A percentile compares a stretch with the other conserved stretches of the same genome.
phyloP scores from a whole-genome alignment of 1,284 basidiomycete genomes.

The Puccinia coronata region DNA sequence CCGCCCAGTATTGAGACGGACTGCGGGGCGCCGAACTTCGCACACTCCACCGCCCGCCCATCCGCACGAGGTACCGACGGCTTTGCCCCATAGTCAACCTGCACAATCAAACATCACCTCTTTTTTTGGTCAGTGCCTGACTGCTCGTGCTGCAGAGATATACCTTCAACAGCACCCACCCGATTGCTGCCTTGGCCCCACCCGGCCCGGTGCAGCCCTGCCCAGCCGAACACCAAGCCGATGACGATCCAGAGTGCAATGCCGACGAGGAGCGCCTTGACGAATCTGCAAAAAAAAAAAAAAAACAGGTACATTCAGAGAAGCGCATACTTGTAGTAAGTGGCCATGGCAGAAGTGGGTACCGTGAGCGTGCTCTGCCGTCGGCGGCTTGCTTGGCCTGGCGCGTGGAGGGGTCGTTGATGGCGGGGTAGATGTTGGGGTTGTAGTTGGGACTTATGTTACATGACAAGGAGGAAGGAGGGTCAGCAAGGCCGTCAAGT shows the following conservation, averaged over 20 bases:
- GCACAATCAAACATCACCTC: too few species aligned
- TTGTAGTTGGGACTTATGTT: constrained; percentile 33
- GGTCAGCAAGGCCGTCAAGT: too few species aligned
- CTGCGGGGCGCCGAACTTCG: constrained; percentile 23
- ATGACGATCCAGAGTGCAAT: constrained; percentile 40
- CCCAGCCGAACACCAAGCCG: constrained; percentile 43
- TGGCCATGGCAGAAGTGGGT: not conserved
- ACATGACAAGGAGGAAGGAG: too few species aligned
- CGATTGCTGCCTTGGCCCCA: constrained; percentile 30
- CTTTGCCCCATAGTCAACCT: constrained; percentile 46
- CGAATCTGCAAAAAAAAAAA: constrained; percentile 23
- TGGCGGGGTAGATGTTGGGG: constrained; percentile 42
- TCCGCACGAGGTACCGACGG: constrained; percentile 34
- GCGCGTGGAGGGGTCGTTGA: constrained; percentile 43
- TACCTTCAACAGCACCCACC: too few species aligned
- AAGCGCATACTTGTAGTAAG: not conserved
- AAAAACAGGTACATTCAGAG: not conserved
- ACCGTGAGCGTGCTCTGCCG: constrained; percentile 44
- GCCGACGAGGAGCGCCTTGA: constrained; percentile 34
- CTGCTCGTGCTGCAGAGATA: too few species aligned
- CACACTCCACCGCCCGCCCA: constrained; percentile 27
- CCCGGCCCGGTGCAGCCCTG: constrained; percentile 38
- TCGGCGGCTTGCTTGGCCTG: constrained; percentile 42
- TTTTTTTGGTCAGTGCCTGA: too few species aligned
- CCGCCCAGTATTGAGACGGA: not conserved